phyloP scores from a whole-genome alignment of 345 rosid genomes.

The Stellera chamaejasme region DNA sequence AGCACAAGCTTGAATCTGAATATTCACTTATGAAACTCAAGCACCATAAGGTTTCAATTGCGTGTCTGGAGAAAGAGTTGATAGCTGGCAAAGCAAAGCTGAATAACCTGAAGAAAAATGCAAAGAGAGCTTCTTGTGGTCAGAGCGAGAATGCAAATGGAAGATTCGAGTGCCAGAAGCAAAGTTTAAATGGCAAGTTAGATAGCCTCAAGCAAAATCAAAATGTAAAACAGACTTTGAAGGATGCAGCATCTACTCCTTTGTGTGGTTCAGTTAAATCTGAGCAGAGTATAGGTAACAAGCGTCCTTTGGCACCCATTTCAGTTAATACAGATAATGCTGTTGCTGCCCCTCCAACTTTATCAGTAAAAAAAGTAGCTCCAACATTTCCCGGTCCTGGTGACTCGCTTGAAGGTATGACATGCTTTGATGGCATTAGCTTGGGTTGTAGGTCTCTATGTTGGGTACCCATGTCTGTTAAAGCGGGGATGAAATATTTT shows the following conservation, averaged over 20 bases:
- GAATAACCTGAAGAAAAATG: background rate
- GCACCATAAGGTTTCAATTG: slow-evolving; percentile 1
- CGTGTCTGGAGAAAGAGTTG: background rate
- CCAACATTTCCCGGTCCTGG: too few relatives aligned
- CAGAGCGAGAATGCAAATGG: background rate
- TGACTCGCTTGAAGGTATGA: too few relatives aligned
- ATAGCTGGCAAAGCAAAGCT: too few relatives aligned
- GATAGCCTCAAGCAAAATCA: background rate
- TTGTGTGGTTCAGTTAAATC: background rate
- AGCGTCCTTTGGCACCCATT: slow-evolving; percentile 5
- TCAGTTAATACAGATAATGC: background rate
- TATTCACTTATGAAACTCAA: background rate
- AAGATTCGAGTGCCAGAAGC: background rate
- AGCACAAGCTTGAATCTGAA: slow-evolving; percentile 11
- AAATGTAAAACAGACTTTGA: too few relatives aligned
- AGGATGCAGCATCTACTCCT: too few relatives aligned
- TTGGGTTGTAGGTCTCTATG: too few relatives aligned
- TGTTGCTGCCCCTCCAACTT: background rate
- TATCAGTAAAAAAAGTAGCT: background rate
- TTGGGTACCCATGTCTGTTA: background rate
- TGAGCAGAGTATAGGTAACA: background rate
- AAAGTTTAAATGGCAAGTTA: background rate
- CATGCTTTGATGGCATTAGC: too few relatives aligned
- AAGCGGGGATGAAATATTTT: slow-evolving; percentile 30
- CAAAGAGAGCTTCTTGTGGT: background rate